Conservation (phyloP, 352 stramenopile species). For the Aphanomyces cochlioides region DNA sequence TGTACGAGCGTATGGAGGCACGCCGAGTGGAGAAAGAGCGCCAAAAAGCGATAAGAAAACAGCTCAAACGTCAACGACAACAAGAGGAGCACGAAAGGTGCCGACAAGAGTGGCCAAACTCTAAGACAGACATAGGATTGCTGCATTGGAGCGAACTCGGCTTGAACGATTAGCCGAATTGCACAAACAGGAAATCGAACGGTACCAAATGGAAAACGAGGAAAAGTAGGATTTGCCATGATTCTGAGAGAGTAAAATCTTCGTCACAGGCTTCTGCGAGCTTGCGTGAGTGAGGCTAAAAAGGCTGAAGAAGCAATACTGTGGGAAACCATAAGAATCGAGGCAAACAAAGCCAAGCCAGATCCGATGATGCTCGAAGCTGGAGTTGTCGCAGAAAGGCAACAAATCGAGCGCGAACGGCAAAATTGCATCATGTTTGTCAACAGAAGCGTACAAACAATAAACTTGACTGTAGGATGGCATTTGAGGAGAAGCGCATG, state of each 20-base stretch:
- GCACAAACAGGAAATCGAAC: slow-evolving; percentile 37
- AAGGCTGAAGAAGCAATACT: slow-evolving; percentile 39
- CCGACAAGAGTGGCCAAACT: background rate
- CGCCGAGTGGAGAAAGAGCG: slow-evolving; percentile 31
- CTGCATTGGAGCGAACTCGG: slow-evolving; percentile 2
- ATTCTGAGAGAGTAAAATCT: background rate
- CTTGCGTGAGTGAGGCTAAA: slow-evolving; percentile 41
- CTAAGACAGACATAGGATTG: background rate
- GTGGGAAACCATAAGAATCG: slow-evolving; percentile 52
- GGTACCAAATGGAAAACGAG: slow-evolving; percentile 37
- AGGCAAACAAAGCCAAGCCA: slow-evolving; percentile 44
- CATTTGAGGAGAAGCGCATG: slow-evolving; percentile 39
- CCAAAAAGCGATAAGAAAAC: slow-evolving; percentile 36
- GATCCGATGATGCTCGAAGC: slow-evolving; percentile 58
- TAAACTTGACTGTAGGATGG: slow-evolving; percentile 37
- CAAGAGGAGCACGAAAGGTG: slow-evolving; percentile 37
- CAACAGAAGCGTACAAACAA: no score
- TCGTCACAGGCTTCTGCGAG: slow-evolving; percentile 34
- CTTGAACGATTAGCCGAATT: slow-evolving; percentile 33
- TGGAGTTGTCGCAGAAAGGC: slow-evolving; percentile 39
- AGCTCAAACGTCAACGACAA: slow-evolving; percentile 28
- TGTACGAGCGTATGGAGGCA: slow-evolving; percentile 37
- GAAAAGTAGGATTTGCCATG: background rate
- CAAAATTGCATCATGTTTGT: slow-evolving; percentile 36
- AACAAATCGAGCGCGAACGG: slow-evolving; percentile 47